Base-by-base conservation (phyloP, 495 filamentous ascomycete genomes). In the Annulohypoxylon nitens region DNA sequence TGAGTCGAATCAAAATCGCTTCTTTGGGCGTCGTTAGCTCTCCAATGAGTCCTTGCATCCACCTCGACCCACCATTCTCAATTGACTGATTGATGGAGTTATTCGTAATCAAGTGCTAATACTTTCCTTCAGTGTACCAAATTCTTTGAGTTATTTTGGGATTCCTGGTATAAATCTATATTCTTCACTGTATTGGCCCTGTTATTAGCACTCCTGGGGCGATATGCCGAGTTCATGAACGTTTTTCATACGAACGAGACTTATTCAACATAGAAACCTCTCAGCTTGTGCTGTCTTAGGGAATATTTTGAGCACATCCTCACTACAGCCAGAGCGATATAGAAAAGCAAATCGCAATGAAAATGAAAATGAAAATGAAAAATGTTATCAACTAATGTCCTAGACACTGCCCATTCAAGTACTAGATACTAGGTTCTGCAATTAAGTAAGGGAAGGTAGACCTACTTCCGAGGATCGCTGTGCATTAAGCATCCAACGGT, bases 181-280 rank as follows among this genome's bases (percentile, higher is more conserved):
- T 55, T 43, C 30, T 55, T 65, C 37, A 33, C 12, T 23, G n/a
- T 66, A 37, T 25, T 66, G 9, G 63, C 50, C 2, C 7, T 57
- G 9, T 34, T 23, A 11, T 16, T 64, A 1, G 61, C 30, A 30
- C 33, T 64, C 34, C 25, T 64, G n/a, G 61, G 61, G 16, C n/a
- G 20, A 39, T 55, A 65, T 45, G 50, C 63, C 23, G 63, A 66
- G 11, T 14, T 26, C 4, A 33, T 47, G 53, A 47, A 36, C 16
- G 48, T 34, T 43, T 6, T 58, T 1, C 30, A n/a, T 48, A 25
- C 37, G 25, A 58, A 50, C 18, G 50, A 2, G 12, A 2, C 30
- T 16, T 26, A 14, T 25, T 3, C 4, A 14, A 14, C 39, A n/a
- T 43, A 43, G 39, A 43, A 30, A 30, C 3, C 5, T 30, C 30